Base-by-base conservation (phyloP, 2,329 filamentous ascomycete species). In the Phaeophleospora eucalypticola region DNA sequence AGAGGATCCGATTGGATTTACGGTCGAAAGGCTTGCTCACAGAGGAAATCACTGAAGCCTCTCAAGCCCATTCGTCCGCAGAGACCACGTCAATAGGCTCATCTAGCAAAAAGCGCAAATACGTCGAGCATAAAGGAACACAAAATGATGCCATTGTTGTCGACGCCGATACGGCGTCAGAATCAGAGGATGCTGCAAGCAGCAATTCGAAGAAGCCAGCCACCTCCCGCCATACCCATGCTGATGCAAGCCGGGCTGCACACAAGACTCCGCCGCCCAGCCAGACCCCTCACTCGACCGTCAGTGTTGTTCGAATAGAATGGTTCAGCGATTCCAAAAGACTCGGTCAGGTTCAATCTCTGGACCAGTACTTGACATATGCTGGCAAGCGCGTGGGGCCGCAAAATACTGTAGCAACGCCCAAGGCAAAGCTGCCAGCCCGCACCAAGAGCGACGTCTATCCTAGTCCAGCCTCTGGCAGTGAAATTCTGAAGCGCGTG, bases 1-100 rank as follows among this genome's bases (percentile, higher is more conserved):
- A 81, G 58, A 78, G 91, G 15, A 88, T 88, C 1, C 74, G 79
- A 38, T 83, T 94, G 58, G 91, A 97, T 67, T 71, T 97, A 51
- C 77, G 87, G 43, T 77, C 80, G 4, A 77, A 80, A 37, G 83
- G 81, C 12, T 57, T 95, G 2, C 64, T 68, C 34, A 81, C 82
- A 0, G 41, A 51, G n/a, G 54, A 55, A 21, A 48, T 32, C 16
- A 46, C 18, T 17, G 41, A 32, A 14, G 34, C 34, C n/a, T n/a
- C n/a, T n/a, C n/a, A n/a, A n/a, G n/a, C n/a, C n/a, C n/a, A n/a
- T n/a, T n/a, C n/a, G n/a, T n/a, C n/a, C n/a, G n/a, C n/a, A n/a
- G n/a, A n/a, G n/a, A n/a, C n/a, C n/a, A n/a, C 36, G 18, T 14
- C 24, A 7, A 15, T 16, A 17, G 35, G 39, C 10, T 8, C 24